Percentiles rank a stretch among this genome's conserved stretches.
Evolutionary conservation across 495 filamentous ascomycete genomes (phyloP).

Genomic region (Elasticomyces elasticus): DNA sequence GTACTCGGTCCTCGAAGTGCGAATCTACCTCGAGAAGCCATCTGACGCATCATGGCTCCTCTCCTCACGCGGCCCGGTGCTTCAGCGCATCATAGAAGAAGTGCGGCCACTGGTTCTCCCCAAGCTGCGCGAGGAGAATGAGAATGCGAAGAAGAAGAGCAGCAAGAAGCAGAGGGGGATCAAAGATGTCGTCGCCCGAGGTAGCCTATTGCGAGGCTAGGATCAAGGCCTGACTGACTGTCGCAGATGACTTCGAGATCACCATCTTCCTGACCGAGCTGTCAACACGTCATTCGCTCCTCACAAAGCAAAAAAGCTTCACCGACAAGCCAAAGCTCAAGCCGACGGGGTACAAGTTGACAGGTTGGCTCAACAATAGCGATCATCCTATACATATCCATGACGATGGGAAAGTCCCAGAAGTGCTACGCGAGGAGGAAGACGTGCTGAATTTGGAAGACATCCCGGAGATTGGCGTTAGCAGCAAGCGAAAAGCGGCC

Average conservation of each 20-base stretch:
- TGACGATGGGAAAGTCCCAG: constrained; percentile 33
- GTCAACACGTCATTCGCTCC: constrained; percentile 74
- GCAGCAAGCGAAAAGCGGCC: constrained; percentile 5
- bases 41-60: constrained; percentile 76
- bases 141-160: constrained; percentile 49
- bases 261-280: constrained; percentile 85
- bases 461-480: constrained; percentile 24
- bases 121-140: constrained; percentile 81
- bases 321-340: constrained; percentile 44
- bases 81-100: constrained; percentile 70
- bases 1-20: constrained; percentile 84
- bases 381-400: constrained; percentile 30
- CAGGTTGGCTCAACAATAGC: constrained; percentile 41
- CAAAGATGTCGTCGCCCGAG: constrained; percentile 55
- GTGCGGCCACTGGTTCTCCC: constrained; percentile 78
- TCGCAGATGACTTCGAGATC: constrained; percentile 94
- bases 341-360: constrained; percentile 50
- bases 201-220: constrained; percentile 36
- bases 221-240: constrained; percentile 3
- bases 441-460: constrained; percentile 22
- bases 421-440: constrained; percentile 37
- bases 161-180: constrained; percentile 48
- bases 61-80: constrained; percentile 55
- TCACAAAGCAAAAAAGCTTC: constrained; percentile 72
- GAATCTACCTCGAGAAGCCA: constrained; percentile 90